Base-by-base conservation (phyloP, 1,284 basidiomycete species). In the Violaceomyces palustris region DNA sequence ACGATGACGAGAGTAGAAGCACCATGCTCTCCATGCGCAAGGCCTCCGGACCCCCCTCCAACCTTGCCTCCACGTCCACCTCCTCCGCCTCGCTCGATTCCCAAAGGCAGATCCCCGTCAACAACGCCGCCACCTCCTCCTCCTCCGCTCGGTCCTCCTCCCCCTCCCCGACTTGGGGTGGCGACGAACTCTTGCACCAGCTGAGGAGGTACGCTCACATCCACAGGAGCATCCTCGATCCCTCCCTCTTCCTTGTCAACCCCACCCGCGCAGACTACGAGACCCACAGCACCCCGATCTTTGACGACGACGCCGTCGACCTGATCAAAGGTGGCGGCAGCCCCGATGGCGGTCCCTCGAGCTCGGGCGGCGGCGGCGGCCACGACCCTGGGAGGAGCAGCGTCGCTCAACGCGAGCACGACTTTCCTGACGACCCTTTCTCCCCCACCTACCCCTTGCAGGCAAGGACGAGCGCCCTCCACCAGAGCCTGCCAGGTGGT, bases 191-290 rank as follows among this genome's bases (percentile, higher is more conserved):
- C 39, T 37, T 71, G 1, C 54, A 61, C 7, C 60, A 62, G 11
- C 49, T 68, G 11, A 42, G 49, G 23, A 53, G 46, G 61, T 86
- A 87, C 73, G 79, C 85, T 23, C 80, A 88, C 63, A 74, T 93
- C 38, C 77, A 91, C 50, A 84, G 83, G 42, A 90, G 83, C 14
- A 87, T 78, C 47, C 79, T 86, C 37, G 87, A 87, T 65, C 83
- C 83, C 31, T 82, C 84, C 3, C 76, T 97, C 3, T 98, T 87
- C 77, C 81, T 99, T 30, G 79, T 97, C 35, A 91, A 98, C 69
- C 94, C 93, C 0, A 89, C 86, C 27, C 81, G 85, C 40, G 79
- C 83, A 25, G 93, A 98, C 74, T 82, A 92, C 24, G 91, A 96
- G 55, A 80, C 86, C 0, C 94, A 98, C 50, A 61, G 72, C 25